Percentiles rank a stretch among this genome's conserved stretches.
phyloP scores from a whole-genome alignment of 2,329 filamentous ascomycete species.

The Aspergillus sp. region DNA sequence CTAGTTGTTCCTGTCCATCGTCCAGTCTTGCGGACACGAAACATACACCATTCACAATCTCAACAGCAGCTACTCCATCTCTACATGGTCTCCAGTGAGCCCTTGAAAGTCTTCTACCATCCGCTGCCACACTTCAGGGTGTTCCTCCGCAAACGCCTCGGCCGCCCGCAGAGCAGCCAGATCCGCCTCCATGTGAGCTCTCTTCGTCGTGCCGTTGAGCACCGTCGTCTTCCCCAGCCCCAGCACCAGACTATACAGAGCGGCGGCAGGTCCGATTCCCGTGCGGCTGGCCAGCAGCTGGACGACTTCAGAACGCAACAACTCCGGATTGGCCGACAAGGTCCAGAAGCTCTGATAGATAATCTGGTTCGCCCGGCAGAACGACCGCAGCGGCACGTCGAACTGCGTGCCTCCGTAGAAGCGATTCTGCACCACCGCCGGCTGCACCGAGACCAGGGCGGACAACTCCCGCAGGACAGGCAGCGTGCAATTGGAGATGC shows the following conservation, averaged over 20 bases:
- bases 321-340: conserved; percentile 56
- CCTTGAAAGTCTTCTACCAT: conserved; percentile 51
- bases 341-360: conserved; percentile 64
- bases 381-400: conserved; percentile 60
- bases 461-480: conserved; percentile 54
- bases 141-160: conserved; percentile 43
- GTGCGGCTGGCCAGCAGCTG: conserved; percentile 47
- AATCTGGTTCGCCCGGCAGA: conserved; percentile 54
- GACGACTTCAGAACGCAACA: conserved; percentile 52
- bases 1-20: too few species aligned
- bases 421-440: conserved; percentile 72
- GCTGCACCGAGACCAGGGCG: conserved; percentile 49
- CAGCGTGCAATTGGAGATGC: conserved; percentile 73
- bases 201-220: conserved; percentile 58
- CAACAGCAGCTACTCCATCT: not conserved
- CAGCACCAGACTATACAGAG: conserved; percentile 58
- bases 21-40: too few species aligned
- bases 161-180: conserved; percentile 45
- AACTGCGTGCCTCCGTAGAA: conserved; percentile 62
- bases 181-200: conserved; percentile 54
- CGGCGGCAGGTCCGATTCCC: conserved; percentile 46
- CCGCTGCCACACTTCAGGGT: conserved; percentile 52
- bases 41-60: too few species aligned
- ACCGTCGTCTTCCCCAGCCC: conserved; percentile 51
- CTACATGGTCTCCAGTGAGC: conserved; percentile 32